Evolutionary conservation across 2,329 filamentous ascomycete genomes (phyloP), one percentile per base, ranked within the genome.

Genomic region (Microdochium bolleyi): DNA sequence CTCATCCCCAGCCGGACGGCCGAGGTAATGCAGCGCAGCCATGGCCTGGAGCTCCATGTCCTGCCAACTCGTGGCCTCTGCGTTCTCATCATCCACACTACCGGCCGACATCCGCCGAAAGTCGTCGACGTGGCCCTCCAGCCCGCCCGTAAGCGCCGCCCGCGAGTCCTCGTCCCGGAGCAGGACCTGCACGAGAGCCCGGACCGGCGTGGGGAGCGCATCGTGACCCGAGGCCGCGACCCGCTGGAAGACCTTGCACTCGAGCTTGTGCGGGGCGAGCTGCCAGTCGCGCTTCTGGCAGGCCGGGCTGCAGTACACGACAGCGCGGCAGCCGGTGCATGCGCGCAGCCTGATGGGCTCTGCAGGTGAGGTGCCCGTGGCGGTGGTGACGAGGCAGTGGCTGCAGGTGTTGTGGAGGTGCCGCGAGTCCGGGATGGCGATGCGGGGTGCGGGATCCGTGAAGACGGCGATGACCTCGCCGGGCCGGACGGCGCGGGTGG

Each of bases 251-350:
- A 70, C 64, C 25, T 65, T 65, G 69, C 82, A 85, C 67, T 85
- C 82, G 48, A 65, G 66, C 58, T 73, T 71, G 48, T 49, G 48
- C 66, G 85, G 82, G 41, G 72, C 68, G 1, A 64, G 62, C 8
- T 64, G 64, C 81, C 82, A 85, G 61, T 79, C 74, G 2, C 72
- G 67, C 24, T 68, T 67, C 66, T 85, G 82, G 65, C 82, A 85
- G 4, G 62, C 57, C 8, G 67, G 53, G 50, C 70, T 69, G 67
- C 82, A 85, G 70, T 85, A 85, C 24, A 69, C 72, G 3, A 73
- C 72, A 1, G 74, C 69, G 25, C 69, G 73, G 67, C 82, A 85
- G 49, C 70, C 75, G 0, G 75, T 74, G 65, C 82, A 85, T 22
- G 72, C 69, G 24, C 62, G 62, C 19, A 66, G 61, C 19, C 50